Percentiles rank a stretch among this genome's conserved stretches.
Conservation (phyloP, 495 filamentous ascomycete genomes). For the Annulohypoxylon bovei region DNA sequence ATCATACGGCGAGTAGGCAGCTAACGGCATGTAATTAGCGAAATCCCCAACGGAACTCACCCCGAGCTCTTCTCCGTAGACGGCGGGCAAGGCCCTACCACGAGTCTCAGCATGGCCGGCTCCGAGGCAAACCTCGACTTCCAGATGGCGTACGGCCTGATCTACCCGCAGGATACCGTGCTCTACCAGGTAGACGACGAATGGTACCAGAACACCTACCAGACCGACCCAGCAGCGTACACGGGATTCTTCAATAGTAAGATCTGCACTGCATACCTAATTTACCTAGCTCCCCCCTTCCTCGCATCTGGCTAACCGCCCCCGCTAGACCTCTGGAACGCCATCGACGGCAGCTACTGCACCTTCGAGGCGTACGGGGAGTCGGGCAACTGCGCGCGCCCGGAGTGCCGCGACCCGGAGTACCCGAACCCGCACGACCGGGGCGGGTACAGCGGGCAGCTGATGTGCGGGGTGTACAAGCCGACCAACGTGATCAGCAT, state of each 20-base stretch:
- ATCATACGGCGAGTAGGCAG: background rate
- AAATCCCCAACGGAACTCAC: constrained; percentile 50
- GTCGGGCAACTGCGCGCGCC: constrained; percentile 45
- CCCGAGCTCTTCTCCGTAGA: constrained; percentile 53
- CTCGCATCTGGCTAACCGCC: constrained; percentile 58
- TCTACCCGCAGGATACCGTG: constrained; percentile 66
- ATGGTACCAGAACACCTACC: constrained; percentile 49
- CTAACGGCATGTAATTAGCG: constrained; percentile 21
- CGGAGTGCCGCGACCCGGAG: constrained; percentile 55
- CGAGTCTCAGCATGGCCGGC: constrained; percentile 40
- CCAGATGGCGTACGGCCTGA: constrained; percentile 48
- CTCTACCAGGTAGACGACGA: constrained; percentile 68
- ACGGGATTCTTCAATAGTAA: constrained; percentile 51
- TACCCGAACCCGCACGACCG: constrained; percentile 64
- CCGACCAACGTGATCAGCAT: constrained; percentile 54
- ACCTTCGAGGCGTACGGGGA: constrained; percentile 55
- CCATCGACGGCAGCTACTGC: constrained; percentile 73
- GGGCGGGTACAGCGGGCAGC: constrained; percentile 64
- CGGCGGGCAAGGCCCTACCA: constrained; percentile 44
- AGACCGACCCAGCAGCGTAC: constrained; percentile 36
- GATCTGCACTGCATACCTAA: too few relatives aligned
- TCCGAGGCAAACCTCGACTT: constrained; percentile 49
- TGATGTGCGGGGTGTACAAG: constrained; percentile 66
- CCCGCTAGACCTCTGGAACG: constrained; percentile 63
- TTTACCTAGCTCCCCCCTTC: constrained; percentile 28